Percentiles rank a stretch among this genome's conserved stretches.
phyloP scores from a whole-genome alignment of 2,329 filamentous ascomycete genomes.

The Alternaria sp. region DNA sequence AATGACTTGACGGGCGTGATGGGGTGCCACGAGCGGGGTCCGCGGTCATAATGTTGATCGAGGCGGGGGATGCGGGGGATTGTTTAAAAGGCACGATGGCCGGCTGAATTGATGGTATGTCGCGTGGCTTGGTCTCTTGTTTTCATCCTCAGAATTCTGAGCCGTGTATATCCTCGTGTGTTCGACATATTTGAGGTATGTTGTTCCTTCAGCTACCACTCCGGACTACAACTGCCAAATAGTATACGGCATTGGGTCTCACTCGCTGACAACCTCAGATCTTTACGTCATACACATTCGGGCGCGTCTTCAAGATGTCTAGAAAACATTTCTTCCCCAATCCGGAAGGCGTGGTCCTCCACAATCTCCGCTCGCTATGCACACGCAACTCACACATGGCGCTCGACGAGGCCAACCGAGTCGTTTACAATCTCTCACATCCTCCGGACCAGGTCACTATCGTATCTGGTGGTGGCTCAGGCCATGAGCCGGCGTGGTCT shows the following conservation, averaged over 20 bases:
- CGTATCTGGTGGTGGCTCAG: slow-evolving; percentile 58
- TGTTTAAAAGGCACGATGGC: slow-evolving; percentile 28
- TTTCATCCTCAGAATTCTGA: neutral
- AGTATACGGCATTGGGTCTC: neutral
- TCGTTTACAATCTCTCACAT: slow-evolving; percentile 58
- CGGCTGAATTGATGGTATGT: slow-evolving; percentile 14
- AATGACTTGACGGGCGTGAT: neutral
- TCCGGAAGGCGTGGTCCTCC: slow-evolving; percentile 60
- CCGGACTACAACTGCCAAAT: neutral
- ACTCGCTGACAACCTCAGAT: neutral
- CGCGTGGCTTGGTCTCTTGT: neutral
- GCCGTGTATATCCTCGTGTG: neutral
- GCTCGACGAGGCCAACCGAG: slow-evolving; percentile 58
- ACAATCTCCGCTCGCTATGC: slow-evolving; percentile 58
- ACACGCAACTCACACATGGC: slow-evolving; percentile 54
- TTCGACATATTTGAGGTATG: neutral
- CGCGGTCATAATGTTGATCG: slow-evolving; percentile 22
- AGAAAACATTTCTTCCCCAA: slow-evolving; percentile 64
- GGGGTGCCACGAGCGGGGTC: slow-evolving; percentile 15
- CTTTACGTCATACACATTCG: neutral
- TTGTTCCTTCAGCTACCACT: neutral
- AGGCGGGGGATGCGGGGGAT: slow-evolving; percentile 35
- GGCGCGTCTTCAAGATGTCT: slow-evolving; percentile 53
- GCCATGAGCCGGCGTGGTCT: slow-evolving; percentile 60
- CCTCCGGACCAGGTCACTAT: slow-evolving; percentile 54